Conservation (phyloP, 176 grass and related monocot species). For the Saccharum spontaneum region DNA sequence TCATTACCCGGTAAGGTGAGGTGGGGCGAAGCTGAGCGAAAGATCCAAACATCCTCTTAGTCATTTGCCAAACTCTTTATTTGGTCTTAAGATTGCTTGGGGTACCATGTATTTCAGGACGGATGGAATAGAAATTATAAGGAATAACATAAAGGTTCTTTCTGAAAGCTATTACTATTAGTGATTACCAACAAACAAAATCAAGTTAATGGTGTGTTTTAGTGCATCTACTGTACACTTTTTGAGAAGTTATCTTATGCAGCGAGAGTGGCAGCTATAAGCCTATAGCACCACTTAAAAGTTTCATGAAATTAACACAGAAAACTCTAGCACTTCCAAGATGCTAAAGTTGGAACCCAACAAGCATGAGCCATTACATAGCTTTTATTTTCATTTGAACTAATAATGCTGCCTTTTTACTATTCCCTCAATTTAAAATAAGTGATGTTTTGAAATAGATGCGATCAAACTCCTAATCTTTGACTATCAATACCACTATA, state of each 20-base stretch:
- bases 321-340: constrained; percentile 7
- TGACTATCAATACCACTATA: no score
- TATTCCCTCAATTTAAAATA: background rate
- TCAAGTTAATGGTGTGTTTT: constrained; percentile 5
- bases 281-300: constrained; percentile 10
- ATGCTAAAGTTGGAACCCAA: constrained; percentile 36
- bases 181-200: background rate
- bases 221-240: background rate
- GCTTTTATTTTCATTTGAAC: constrained; percentile 3
- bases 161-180: background rate
- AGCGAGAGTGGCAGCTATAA: background rate
- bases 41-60: background rate
- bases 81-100: background rate
- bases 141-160: background rate
- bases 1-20: no score
- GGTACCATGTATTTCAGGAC: background rate
- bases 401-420: constrained; percentile 17
- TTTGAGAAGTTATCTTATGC: background rate
- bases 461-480: background rate
- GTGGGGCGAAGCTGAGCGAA: no score
- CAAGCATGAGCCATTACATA: constrained; percentile 24
- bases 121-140: background rate
- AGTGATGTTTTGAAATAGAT: background rate
- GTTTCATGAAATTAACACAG: background rate
- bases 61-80: background rate